Base-by-base conservation (phyloP, 2,329 filamentous ascomycete genomes). In the Fusarium cyanostomum region DNA sequence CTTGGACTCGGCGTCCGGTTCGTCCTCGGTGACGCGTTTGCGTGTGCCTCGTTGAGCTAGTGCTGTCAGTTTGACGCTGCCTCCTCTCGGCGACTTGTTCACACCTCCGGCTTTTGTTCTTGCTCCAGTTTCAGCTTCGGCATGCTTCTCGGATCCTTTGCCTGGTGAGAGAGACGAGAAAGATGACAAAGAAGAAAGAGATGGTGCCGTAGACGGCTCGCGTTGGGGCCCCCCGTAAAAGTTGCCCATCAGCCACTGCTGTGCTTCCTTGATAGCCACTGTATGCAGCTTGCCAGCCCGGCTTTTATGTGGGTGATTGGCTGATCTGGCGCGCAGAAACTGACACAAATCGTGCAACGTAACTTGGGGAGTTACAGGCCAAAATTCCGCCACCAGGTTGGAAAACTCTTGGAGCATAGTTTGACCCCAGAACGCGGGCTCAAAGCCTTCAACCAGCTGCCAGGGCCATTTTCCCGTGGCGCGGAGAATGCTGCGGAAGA, bases 381-480 rank as follows among this genome's bases (percentile, higher is more conserved):
- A 18, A 6, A 45, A 50, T 2, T 30, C 21, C 7, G 13, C 37
- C 1, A 61, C 30, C 10, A 61, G 26, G 2, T 7, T 18, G 5
- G 3, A 31, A 11, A 49, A 56, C 8, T 1, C 18, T 0, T 1
- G 2, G 4, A 13, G 3, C 2, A 33, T 12, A 8, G 24, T 33
- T 5, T 50, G 26, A 0, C 24, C 27, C 58, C 58, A 61, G 13
- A 1, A 21, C 2, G 6, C 3, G 2, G 58, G 58, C 1, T 44
- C 30, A 2, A 61, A 61, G 0, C 4, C 16, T 5, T 33, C 18
- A 2, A 44, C 44, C 2, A 61, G 24, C 4, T 61, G 7, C 58
- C 58, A 61, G 1, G 58, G 58, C 58, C 58, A 61, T 16, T 41
- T n/a, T 1, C 44, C 39, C 0, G 54, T 4, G 5, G 16, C 21